These are phyloP conservation scores for Arctium lappa DNA, from an alignment of 129 eudicot genomes.

Conservation along the genomic window DNA sequence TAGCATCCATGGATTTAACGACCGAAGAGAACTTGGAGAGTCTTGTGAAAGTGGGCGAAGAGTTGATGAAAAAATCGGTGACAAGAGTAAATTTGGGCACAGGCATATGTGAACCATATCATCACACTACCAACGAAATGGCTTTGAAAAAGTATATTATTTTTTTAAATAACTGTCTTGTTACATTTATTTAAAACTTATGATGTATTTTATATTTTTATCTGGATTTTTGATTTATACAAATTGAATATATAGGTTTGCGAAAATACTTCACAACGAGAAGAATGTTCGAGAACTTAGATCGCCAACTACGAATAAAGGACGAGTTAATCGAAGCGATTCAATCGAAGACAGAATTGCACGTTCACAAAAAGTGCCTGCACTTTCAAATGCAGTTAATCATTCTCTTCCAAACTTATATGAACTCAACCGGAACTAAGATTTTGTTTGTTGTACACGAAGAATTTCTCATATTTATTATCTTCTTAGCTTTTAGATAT, in stretches of 20 bases:
- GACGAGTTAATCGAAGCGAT: not conserved
- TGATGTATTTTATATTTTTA: not conserved
- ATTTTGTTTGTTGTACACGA: not conserved
- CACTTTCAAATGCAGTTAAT: slow-evolving; percentile 8
- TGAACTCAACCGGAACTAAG: not conserved
- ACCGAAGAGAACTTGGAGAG: slow-evolving; percentile 36
- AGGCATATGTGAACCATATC: slow-evolving; percentile 23
- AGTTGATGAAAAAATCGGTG: slow-evolving; percentile 37
- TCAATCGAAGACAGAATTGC: not conserved
- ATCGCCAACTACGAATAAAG: slow-evolving; percentile 26
- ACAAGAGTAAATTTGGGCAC: slow-evolving; percentile 31
- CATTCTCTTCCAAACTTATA: slow-evolving; percentile 22
- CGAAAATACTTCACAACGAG: slow-evolving; percentile 35
- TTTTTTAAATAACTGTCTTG: not conserved
- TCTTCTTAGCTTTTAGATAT: no score
- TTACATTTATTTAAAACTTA: not conserved
- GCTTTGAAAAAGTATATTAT: slow-evolving; percentile 30
- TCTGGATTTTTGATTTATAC: not conserved
- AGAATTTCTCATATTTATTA: not conserved
- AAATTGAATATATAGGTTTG: slow-evolving; percentile 19
- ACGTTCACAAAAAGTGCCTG: slow-evolving; percentile 5
- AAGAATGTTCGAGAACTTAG: slow-evolving; percentile 36
- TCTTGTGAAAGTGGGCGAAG: slow-evolving; percentile 37
- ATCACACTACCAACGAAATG: slow-evolving; percentile 38
- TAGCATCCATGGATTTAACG: slow-evolving; percentile 32